A percentile compares a stretch with the other conserved stretches of the same genome.
Evolutionary conservation across 345 rosid species (phyloP).

Genomic region (Atalantia buxifolia): DNA sequence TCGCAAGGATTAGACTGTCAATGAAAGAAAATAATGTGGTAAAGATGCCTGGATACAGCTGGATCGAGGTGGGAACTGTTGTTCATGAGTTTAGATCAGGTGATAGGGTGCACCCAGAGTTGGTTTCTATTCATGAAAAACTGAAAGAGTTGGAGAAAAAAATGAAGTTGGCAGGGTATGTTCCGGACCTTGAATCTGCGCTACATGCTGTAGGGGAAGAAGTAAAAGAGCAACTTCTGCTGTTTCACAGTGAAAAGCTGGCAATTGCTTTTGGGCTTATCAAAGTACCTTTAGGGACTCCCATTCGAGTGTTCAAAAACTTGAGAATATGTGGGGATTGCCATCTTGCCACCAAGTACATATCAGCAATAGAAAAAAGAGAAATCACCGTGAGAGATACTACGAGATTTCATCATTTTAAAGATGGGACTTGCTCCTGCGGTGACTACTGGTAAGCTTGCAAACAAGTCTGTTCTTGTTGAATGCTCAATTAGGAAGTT

Average conservation of each 20-base stretch:
- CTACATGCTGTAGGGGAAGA: constrained; percentile 68
- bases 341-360: constrained; percentile 57
- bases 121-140: constrained; percentile 54
- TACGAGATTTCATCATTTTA: constrained; percentile 77
- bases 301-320: constrained; percentile 78
- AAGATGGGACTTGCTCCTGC: constrained; percentile 79
- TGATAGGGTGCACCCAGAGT: constrained; percentile 56
- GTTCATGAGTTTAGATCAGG: constrained; percentile 64
- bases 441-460: constrained; percentile 68
- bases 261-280: constrained; percentile 77
- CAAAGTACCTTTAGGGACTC: constrained; percentile 39
- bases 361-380: constrained; percentile 66
- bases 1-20: constrained; percentile 45
- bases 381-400: constrained; percentile 77
- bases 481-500: neutral
- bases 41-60: constrained; percentile 70
- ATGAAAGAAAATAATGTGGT: constrained; percentile 56
- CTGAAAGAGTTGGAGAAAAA: constrained; percentile 55
- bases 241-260: constrained; percentile 81
- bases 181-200: constrained; percentile 76
- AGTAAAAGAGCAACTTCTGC: constrained; percentile 59
- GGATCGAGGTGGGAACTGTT: constrained; percentile 51
- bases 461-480: neutral
- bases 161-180: constrained; percentile 77
- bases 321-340: constrained; percentile 86